phyloP scores from a whole-genome alignment of 495 filamentous ascomycete genomes.

The Penicillium samsonianum region DNA sequence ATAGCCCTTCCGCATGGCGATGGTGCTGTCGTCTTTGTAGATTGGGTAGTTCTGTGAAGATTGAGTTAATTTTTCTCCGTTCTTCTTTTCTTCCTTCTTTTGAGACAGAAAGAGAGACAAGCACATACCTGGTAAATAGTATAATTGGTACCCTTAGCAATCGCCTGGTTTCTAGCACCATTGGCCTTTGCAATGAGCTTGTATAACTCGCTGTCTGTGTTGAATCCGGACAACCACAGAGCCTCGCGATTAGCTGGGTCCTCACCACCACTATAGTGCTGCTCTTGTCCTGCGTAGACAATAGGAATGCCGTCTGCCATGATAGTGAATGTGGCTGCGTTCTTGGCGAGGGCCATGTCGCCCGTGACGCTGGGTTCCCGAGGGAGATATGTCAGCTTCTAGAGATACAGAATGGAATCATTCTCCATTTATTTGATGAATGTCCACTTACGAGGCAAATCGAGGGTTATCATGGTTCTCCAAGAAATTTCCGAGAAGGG shows the following conservation, averaged over 20 bases:
- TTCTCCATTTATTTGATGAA: not conserved
- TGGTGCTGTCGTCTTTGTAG: conserved; percentile 55
- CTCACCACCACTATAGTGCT: conserved; percentile 63
- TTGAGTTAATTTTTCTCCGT: not conserved
- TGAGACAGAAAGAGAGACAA: not conserved
- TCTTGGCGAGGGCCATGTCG: conserved; percentile 57
- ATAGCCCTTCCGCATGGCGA: conserved; percentile 67
- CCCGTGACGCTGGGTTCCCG: conserved; percentile 45
- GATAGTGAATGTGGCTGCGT: conserved; percentile 71
- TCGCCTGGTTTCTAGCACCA: conserved; percentile 58
- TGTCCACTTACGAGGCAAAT: conserved; percentile 53
- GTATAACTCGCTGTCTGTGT: conserved; percentile 63
- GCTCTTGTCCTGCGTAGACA: conserved; percentile 73
- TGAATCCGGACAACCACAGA: conserved; percentile 67
- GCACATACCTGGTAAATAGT: conserved; percentile 45
- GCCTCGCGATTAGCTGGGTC: conserved; percentile 76
- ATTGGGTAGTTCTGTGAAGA: conserved; percentile 49
- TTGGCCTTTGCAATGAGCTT: conserved; percentile 59
- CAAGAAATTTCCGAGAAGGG: conserved; percentile 69
- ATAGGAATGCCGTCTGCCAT: conserved; percentile 70
- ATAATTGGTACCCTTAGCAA: conserved; percentile 47
- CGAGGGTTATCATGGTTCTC: conserved; percentile 80
- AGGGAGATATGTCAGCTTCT: conserved; percentile 1
- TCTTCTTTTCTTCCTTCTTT: not conserved
- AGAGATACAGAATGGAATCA: not conserved